Conservation (phyloP, 1,284 basidiomycete species). For the Hortiboletus rubellus region DNA sequence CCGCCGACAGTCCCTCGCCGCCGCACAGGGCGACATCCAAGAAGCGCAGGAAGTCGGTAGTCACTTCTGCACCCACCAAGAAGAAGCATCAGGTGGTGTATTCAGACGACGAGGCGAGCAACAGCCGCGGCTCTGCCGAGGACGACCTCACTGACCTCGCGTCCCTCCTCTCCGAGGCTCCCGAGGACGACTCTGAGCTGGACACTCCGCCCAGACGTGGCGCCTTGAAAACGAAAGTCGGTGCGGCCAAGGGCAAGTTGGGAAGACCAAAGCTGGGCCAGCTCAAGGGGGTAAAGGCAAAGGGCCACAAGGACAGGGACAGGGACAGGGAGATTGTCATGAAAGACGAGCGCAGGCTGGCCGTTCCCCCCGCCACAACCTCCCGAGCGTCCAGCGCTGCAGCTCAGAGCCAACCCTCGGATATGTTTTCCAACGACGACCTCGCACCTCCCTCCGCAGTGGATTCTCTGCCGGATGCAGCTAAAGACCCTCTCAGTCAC, state of each 20-base stretch:
- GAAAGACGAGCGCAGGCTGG: constrained; percentile 43
- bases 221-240: constrained; percentile 28
- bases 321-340: constrained; percentile 38
- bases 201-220: constrained; percentile 32
- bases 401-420: constrained; percentile 30
- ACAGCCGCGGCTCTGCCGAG: constrained; percentile 21
- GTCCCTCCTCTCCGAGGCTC: constrained; percentile 17
- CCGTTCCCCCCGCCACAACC: constrained; percentile 7
- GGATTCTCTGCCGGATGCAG: constrained; percentile 34
- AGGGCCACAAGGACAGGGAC: constrained; percentile 31
- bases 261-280: constrained; percentile 17
- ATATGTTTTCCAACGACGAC: constrained; percentile 33
- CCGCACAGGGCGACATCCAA: constrained; percentile 8
- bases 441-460: constrained; percentile 2
- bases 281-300: constrained; percentile 23
- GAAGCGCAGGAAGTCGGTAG: constrained; percentile 11
- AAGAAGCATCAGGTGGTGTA: constrained; percentile 21
- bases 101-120: constrained; percentile 33
- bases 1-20: constrained; percentile 16
- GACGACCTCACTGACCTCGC: constrained; percentile 21
- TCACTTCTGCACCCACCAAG: constrained; percentile 4
- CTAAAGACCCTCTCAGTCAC: constrained; percentile 22
- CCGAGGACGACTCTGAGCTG: constrained; percentile 37
- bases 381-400: constrained; percentile 31
- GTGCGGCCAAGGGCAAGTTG: constrained; percentile 25